Percentiles rank a stretch among this genome's conserved stretches.
Conservation (phyloP, 257 asterid genomes). For the Solanum chiquidenum region DNA sequence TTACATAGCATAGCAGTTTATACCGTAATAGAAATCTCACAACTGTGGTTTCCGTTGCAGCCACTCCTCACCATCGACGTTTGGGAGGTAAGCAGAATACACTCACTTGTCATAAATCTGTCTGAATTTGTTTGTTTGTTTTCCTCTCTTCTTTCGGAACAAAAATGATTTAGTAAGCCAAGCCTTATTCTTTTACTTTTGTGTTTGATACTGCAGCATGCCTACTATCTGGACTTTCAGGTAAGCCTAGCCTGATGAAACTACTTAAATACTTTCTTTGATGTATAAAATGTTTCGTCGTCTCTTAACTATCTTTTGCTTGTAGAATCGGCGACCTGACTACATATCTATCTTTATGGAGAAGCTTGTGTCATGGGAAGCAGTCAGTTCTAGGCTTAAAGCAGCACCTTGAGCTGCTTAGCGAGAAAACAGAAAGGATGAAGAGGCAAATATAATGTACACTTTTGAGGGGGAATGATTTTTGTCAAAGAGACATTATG, state of each 20-base stretch:
- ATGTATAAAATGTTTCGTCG: neutral
- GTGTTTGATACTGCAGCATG: conserved; percentile 45
- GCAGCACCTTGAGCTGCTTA: conserved; percentile 43
- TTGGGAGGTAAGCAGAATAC: conserved; percentile 70
- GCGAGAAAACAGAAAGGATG: conserved; percentile 36
- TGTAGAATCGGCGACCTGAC: conserved; percentile 75
- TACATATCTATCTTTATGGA: conserved; percentile 71
- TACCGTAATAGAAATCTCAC: neutral
- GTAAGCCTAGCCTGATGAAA: conserved; percentile 19
- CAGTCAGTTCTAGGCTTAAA: conserved; percentile 72
- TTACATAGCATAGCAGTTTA: neutral
- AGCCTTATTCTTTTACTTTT: neutral
- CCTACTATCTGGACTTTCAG: conserved; percentile 91
- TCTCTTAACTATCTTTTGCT: neutral
- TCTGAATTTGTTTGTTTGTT: neutral
- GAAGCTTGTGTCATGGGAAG: conserved; percentile 95
- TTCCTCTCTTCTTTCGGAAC: neutral
- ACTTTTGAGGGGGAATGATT: conserved; percentile 7
- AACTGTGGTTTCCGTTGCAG: conserved; percentile 28
- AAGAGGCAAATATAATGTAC: conserved; percentile 24
- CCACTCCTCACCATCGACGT: conserved; percentile 89
- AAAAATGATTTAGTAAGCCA: neutral
- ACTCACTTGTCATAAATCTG: neutral
- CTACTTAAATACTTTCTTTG: neutral
- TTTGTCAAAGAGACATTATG: neutral